Base-by-base conservation (phyloP, 1,284 basidiomycete species). In the Cryptococcus sp. region DNA sequence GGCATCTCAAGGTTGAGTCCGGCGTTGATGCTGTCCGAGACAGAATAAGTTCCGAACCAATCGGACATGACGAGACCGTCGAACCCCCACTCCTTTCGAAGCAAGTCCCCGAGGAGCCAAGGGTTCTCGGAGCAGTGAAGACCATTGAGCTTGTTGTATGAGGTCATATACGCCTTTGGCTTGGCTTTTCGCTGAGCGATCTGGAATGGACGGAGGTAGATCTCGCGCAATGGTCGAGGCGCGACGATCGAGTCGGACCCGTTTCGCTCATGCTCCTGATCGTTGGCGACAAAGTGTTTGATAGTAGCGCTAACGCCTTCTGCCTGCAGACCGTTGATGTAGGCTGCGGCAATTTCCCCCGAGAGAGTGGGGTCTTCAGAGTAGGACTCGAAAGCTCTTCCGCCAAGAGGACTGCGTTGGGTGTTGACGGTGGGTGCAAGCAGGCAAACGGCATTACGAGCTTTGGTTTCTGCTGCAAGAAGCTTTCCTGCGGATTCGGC, bases 201-300 rank as follows among this genome's bases (percentile, higher is more conserved):
- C 85, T 91, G 89, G 80, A 93, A 93, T 0, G 88, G 87, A 80
- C 87, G 61, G 44, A 91, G 81, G 75, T 93, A 93, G 45, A 93
- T 83, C 72, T 93, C 91, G 23, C 89, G 82, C 23, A 93, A 80
- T 0, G 90, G 86, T 43, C 90, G 84, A 22, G 60, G 49, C 11
- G 62, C 56, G 26, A 72, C 61, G 40, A 73, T 59, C 23, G 64
- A 64, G 52, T 73, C 68, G 46, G 66, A 63, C 15, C 68, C 68
- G 55, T 67, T 68, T 13, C 74, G 63, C 46, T 74, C 72, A 51
- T 69, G 70, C 57, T 78, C 77, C 59, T 74, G 73, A 50, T 78
- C 76, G 61, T 78, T 77, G 3, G 58, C 69, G 44, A 77, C 69
- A 56, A 75, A 77, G 56, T 78, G 77, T 66, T 78, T 78, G 64